Percentiles rank a stretch among this genome's conserved stretches.
These are phyloP conservation scores for Cokeromyces recurvatus DNA, from an alignment of 371 early-diverging fungal species.

Conservation along the genomic window DNA sequence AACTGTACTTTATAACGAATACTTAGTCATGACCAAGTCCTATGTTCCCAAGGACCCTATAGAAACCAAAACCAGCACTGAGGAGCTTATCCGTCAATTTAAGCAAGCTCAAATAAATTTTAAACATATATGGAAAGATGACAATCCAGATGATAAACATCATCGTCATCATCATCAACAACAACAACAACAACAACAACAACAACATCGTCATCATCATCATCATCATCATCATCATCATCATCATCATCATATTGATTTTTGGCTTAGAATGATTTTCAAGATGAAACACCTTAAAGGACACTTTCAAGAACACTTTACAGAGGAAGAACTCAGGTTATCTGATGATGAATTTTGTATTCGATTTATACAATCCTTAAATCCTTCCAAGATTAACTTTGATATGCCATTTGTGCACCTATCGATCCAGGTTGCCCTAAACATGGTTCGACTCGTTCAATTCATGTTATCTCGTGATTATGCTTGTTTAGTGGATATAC, in stretches of 20 bases:
- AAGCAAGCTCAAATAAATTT: background rate
- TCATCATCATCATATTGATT: background rate
- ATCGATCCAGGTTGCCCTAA: conserved; percentile 11
- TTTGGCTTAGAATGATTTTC: conserved; percentile 2
- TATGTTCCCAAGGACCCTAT: conserved; percentile 8
- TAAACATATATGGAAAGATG: background rate
- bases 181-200: background rate
- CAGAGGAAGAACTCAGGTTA: conserved; percentile 6
- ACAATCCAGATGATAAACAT: too few species aligned
- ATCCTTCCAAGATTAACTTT: conserved; percentile 4
- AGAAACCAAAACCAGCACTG: background rate
- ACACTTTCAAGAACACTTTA: background rate
- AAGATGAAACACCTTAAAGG: conserved; percentile 2
- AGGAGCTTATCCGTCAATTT: background rate
- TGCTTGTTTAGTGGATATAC: conserved; percentile 12
- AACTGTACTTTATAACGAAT: conserved; percentile 22
- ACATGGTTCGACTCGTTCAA: conserved; percentile 17
- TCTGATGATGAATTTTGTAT: conserved; percentile 16
- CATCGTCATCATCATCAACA: background rate
- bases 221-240: background rate
- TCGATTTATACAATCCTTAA: background rate
- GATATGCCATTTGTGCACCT: conserved; percentile 12
- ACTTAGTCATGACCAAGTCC: conserved; percentile 14
- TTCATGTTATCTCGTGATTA: conserved; percentile 8
- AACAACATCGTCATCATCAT: too few species aligned